Evolutionary conservation across 495 filamentous ascomycete genomes (phyloP), one percentile per base, ranked within the genome.

Genomic region (Penicillium pulvis): DNA sequence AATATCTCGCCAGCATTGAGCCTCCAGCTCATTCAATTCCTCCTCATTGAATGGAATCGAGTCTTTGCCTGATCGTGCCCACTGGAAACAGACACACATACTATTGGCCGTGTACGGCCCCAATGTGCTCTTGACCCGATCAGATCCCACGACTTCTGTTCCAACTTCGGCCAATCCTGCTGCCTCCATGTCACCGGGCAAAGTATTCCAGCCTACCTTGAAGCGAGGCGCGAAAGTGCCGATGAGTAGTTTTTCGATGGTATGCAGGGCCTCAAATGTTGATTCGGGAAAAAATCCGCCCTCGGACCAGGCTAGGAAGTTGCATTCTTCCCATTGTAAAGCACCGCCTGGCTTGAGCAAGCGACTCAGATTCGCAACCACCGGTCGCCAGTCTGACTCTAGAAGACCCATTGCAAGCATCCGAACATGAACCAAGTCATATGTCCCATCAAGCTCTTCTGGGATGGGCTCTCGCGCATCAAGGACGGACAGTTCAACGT

Each of bases 241-340:
- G 35, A 5, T 12, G 14, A 16, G 35, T 39, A 33, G 8, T 33
- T 23, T 23, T 23, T 23, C 20, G 20, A 23, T 23, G 20, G 20
- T 23, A 23, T 23, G 20, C 20, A 23, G 20, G 20, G 20, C 20
- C 20, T 23, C 20, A 23, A 23, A 23, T 23, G 20, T 23, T 23
- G 20, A 23, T 23, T 23, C 20, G 20, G 20, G 20, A 2, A 23
- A 23, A 23, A 23, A 23, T 23, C 20, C 31, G 31, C 31, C 31
- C 31, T 11, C 35, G 35, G 10, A 39, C 35, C 35, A 39, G 10
- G 35, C 35, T 39, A 16, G 23, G 45, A 48, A 48, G 17, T 48
- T 30, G 23, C 45, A 48, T 16, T 48, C 45, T 16, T 48, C 45
- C 45, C 45, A 48, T 16, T 48, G 45, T 16, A 48, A 12, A 6